Conservation (phyloP, 202 grass and related monocot species). For the Carex arenaria region DNA sequence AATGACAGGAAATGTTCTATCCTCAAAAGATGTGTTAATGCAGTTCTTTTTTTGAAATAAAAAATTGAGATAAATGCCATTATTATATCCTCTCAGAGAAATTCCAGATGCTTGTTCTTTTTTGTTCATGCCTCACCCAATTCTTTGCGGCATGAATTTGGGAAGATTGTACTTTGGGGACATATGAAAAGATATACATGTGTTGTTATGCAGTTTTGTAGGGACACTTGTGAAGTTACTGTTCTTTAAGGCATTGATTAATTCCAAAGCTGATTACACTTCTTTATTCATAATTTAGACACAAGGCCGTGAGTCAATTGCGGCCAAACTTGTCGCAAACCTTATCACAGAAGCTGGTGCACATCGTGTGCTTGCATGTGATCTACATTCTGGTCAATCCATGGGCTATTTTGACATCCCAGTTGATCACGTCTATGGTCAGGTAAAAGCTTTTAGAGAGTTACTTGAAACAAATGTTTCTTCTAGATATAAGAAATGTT, state of each 20-base stretch:
- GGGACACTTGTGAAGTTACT: background rate
- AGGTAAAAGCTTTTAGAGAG: conserved; percentile 24
- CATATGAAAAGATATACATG: background rate
- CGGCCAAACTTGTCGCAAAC: conserved; percentile 85
- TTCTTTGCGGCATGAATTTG: background rate
- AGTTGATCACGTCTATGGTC: conserved; percentile 50
- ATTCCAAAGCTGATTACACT: background rate
- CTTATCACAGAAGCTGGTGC: conserved; percentile 85
- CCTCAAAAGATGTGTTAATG: background rate
- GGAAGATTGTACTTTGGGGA: background rate
- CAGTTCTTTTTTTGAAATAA: background rate
- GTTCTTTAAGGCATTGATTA: background rate
- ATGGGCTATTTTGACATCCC: conserved; percentile 91
- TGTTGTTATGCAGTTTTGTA: background rate
- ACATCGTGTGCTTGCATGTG: conserved; percentile 73
- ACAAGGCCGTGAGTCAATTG: conserved; percentile 78
- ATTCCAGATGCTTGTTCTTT: background rate
- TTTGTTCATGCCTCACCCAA: background rate
- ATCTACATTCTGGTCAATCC: conserved; percentile 89
- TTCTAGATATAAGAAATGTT: background rate
- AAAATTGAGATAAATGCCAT: background rate
- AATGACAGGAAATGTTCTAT: background rate
- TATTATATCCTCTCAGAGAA: background rate
- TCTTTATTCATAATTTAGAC: conserved; percentile 28
- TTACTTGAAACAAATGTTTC: background rate